A percentile compares a stretch with the other conserved stretches of the same genome.
Conservation (phyloP, 805 yeast species). For the Sugiyamaella americana region DNA sequence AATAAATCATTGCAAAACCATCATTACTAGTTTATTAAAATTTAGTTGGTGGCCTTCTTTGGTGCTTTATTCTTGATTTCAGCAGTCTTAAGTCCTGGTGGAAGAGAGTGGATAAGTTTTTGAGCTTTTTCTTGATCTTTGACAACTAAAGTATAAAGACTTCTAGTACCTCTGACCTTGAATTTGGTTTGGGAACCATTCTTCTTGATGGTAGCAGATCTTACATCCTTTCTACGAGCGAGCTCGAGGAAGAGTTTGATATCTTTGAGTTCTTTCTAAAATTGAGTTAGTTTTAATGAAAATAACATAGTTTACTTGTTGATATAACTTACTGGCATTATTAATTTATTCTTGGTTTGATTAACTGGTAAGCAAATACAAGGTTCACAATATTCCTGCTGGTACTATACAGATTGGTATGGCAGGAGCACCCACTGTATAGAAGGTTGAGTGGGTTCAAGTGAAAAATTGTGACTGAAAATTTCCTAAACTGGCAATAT, state of each 20-base stretch:
- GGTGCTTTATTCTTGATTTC: constrained; percentile 26
- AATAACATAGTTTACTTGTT: background rate
- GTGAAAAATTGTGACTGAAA: no score
- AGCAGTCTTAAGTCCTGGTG: constrained; percentile 50
- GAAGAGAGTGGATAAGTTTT: constrained; percentile 95
- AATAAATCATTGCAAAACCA: background rate
- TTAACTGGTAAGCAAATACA: background rate
- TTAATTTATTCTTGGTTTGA: background rate
- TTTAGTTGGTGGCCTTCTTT: constrained; percentile 17
- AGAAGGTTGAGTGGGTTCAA: no score
- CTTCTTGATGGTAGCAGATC: constrained; percentile 89
- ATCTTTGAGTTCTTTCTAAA: constrained; percentile 76
- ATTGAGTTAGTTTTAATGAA: background rate
- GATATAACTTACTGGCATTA: background rate
- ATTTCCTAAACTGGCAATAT: no score
- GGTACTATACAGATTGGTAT: no score
- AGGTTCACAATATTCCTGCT: background rate
- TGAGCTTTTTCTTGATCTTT: constrained; percentile 95
- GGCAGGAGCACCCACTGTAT: no score
- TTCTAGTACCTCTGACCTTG: constrained; percentile 95
- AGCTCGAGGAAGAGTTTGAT: constrained; percentile 96
- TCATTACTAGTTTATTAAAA: background rate
- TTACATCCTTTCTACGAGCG: constrained; percentile 79
- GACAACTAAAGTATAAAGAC: constrained; percentile 92
- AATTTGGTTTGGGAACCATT: constrained; percentile 96